Evolutionary conservation across 2,329 filamentous ascomycete genomes (phyloP).

Genomic region (Colletotrichum sp.): DNA sequence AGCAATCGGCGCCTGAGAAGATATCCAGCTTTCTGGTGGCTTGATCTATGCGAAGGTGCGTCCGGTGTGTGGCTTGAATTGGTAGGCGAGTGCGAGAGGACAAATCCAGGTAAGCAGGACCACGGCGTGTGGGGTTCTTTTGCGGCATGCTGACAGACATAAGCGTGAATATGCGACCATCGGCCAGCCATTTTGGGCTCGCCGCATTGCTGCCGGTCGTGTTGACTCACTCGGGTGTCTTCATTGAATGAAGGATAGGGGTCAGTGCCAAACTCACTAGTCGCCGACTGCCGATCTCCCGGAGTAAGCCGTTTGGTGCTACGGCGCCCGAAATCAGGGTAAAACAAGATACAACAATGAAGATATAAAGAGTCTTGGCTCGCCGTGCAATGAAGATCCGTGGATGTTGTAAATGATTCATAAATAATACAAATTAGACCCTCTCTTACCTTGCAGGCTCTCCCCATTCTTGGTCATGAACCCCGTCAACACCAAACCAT

Average conservation of each 20-base stretch:
- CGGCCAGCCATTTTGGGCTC: conserved; percentile 1
- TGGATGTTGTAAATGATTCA: not conserved
- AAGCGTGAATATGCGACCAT: not conserved
- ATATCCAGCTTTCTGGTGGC: not conserved
- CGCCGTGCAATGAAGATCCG: rapidly evolving
- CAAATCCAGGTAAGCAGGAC: not conserved
- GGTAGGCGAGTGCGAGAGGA: not conserved
- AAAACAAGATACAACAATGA: not conserved
- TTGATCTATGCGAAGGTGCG: not conserved
- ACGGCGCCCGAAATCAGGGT: not conserved
- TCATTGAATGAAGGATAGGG: not conserved
- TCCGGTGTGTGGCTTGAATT: not conserved
- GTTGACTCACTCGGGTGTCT: not conserved
- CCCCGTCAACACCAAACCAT: conserved; percentile 33
- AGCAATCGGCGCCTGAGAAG: not conserved
- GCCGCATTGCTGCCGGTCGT: not conserved
- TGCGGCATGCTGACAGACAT: not conserved
- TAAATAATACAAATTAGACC: not conserved
- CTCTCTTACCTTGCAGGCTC: not conserved
- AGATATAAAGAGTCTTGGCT: not conserved
- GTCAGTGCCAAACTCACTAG: rapidly evolving
- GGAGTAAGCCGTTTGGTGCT: rapidly evolving
- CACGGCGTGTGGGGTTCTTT: not conserved
- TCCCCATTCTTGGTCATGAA: conserved; percentile 26
- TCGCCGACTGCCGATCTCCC: not conserved